Percentiles rank a stretch among this genome's conserved stretches.
These are phyloP conservation scores for Zoysia pacifica DNA, from an alignment of 176 grass and related monocot species.

Conservation along the genomic window DNA sequence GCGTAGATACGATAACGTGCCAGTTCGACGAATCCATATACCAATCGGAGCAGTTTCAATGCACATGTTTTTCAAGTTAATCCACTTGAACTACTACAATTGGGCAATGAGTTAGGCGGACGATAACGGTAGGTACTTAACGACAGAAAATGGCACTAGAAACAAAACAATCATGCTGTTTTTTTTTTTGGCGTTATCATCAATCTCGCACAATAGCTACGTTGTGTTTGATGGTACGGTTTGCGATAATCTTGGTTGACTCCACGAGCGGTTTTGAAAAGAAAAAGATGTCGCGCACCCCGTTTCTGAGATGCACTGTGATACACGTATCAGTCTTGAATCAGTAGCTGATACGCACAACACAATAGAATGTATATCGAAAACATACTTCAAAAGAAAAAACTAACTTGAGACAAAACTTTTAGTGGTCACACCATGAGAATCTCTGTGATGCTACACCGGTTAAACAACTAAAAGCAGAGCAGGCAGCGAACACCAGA, in stretches of 20 bases:
- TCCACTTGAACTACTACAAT: constrained; percentile 6
- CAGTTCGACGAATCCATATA: neutral
- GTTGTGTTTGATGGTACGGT: neutral
- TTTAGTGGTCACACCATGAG: too few relatives aligned
- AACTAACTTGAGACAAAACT: too few relatives aligned
- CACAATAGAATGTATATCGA: too few relatives aligned
- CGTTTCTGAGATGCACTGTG: too few relatives aligned
- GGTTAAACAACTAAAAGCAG: too few relatives aligned
- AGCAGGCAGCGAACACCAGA: too few relatives aligned
- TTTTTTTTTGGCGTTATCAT: neutral
- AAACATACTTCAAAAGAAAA: too few relatives aligned
- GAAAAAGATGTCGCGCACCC: too few relatives aligned
- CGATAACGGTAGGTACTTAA: constrained; percentile 5
- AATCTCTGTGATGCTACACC: too few relatives aligned
- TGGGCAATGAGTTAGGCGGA: neutral
- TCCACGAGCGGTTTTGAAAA: too few relatives aligned
- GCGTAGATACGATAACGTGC: neutral
- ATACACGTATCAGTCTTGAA: too few relatives aligned
- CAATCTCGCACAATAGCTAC: neutral
- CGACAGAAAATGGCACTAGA: neutral
- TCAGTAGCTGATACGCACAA: too few relatives aligned
- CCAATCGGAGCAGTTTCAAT: neutral
- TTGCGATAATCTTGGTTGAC: neutral
- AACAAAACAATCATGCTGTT: neutral
- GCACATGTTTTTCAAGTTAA: neutral